These are phyloP conservation scores for Chlorella sp. DNA, from an alignment of 139 green algal genomes.

Conservation along the genomic window DNA sequence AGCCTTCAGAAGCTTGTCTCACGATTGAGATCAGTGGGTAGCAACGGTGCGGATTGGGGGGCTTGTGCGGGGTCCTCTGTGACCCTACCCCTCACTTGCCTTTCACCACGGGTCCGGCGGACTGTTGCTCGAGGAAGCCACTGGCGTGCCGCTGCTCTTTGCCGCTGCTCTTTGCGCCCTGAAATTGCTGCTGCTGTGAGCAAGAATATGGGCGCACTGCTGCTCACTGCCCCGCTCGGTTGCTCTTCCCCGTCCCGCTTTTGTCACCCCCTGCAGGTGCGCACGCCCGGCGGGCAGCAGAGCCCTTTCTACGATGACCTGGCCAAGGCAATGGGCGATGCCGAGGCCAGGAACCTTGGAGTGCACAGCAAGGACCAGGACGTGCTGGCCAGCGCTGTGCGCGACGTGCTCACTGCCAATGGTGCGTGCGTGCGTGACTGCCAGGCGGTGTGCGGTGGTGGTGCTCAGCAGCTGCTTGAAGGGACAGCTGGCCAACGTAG, in stretches of 20 bases:
- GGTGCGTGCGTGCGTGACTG: background rate
- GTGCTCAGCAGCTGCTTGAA: no score
- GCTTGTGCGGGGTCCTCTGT: no score
- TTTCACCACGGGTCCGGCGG: no score
- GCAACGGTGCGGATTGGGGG: no score
- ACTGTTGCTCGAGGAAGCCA: background rate
- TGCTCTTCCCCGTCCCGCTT: background rate
- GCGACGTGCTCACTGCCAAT: conserved; percentile 24
- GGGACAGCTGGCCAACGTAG: no score
- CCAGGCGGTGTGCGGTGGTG: background rate
- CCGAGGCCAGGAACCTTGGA: conserved; percentile 73
- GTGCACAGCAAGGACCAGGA: conserved; percentile 84
- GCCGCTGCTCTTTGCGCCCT: background rate
- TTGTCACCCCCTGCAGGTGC: conserved; percentile 54
- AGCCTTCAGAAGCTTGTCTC: no score
- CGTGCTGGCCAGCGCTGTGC: conserved; percentile 52
- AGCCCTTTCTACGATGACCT: conserved; percentile 86
- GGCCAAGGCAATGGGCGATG: conserved; percentile 70
- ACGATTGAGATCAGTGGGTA: no score
- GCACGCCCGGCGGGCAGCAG: conserved; percentile 68
- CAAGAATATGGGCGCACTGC: background rate
- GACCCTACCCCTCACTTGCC: no score
- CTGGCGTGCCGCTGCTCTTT: background rate
- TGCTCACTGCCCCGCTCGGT: background rate
- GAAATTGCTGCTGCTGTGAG: background rate